Base-by-base conservation (phyloP, 345 rosid genomes). In the Citrus medica region DNA sequence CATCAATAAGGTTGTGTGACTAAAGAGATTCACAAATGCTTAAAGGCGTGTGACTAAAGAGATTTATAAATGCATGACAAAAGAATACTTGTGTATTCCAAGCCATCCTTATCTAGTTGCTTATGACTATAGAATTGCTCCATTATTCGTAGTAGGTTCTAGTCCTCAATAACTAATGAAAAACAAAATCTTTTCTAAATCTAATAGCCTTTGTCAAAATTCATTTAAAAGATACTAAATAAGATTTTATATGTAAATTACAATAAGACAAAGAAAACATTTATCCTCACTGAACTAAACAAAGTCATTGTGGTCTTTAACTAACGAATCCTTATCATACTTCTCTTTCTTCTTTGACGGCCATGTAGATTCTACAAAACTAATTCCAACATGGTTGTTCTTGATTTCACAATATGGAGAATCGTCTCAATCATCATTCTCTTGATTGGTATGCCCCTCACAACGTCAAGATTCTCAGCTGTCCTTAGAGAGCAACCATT, bases 401-500 rank as follows among this genome's bases (percentile, higher is more conserved):
- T 86, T 96, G 38, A 96, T 90, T 37, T 96, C 98, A 71, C 97
- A 96, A 68, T 96, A 94, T n/a, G 99, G 99, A 79, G 99, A 94
- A 84, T 96, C 99, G 97, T 96, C 84, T 96, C 98, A 21, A 94
- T 92, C 98, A 94, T 96, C 97, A 92, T 92, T 83, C 91, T 91
- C 80, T 90, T 97, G 71, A 89, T 77, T 6, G 98, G 98, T 73
- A 96, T 85, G 19, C 84, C 90, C 75, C 78, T 90, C 76, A 91
- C 87, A 64, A 94, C 97, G 48, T 89, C 90, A 86, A 96, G 88
- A 86, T 92, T 92, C 83, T 96, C 97, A 51, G 84, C 80, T 65
- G 88, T 89, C 84, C 90, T 96, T 82, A 96, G 78, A 46, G 97
- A 92, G 87, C 99, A 94, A 22, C 98, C 97, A 76, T 94, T 96